Base-by-base conservation (phyloP, 257 asterid genomes). In the Fraxinus pennsylvanica region DNA sequence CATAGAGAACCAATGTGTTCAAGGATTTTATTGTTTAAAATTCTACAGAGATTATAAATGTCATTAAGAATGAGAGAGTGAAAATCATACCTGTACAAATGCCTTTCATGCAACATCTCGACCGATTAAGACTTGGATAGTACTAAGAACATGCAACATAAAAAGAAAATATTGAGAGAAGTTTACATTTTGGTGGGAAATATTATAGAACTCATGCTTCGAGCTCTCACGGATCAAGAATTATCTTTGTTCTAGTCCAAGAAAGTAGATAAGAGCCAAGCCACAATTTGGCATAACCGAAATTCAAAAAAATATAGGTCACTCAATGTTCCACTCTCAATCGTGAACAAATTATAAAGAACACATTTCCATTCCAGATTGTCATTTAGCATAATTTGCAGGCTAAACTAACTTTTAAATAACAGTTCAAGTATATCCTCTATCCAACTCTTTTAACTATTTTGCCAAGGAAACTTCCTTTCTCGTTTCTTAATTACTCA, bases 31-130 rank as follows among this genome's bases (percentile, higher is more conserved):
- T n/a, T 9, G 12, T 47, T 1, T 47, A 47, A 21, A 47, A 47
- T 15, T 14, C 13, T 59, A 59, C 67, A 21, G 9, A 59, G 15
- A 59, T 59, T 8, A 22, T 68, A 69, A 68, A 57, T 59, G 74
- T 13, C 8, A 47, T 25, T 19, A 71, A 71, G 73, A 68, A 71
- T 39, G 22, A 59, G 32, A 75, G 71, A 70, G 27, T 65, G 71
- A 78, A 63, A 73, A 63, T 36, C 41, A 35, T 87, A 96, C 99
- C 98, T 72, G 99, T 96, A 76, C 99, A 96, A 81, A 96, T 96
- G 90, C 99, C 98, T 87, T 96, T 96, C 88, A 47, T 86, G 97
- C 99, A 96, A 84, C 98, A 96, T 85, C 96, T 91, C 50, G 99
- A 96, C 59, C 99, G 93, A 74, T 96, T 93, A 50, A 96, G 96